phyloP scores from a whole-genome alignment of 2,329 filamentous ascomycete genomes.

The Neobulgaria alba region DNA sequence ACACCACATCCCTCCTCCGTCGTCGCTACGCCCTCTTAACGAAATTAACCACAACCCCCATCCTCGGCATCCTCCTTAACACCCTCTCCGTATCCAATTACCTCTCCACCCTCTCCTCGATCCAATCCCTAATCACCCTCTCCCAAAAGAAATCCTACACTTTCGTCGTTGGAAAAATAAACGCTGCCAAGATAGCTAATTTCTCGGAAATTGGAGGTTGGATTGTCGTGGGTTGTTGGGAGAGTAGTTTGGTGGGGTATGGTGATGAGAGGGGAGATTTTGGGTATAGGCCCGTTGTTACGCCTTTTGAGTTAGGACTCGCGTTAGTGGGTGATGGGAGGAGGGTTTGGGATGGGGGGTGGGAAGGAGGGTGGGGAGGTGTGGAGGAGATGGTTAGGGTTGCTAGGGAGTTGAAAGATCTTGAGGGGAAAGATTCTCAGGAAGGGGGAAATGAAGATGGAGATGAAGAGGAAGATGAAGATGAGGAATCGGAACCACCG shows the following conservation, averaged over 20 bases:
- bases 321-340: slow-evolving; percentile 67
- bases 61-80: slow-evolving; percentile 93
- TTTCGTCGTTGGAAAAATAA: slow-evolving; percentile 93
- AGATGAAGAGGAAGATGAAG: slow-evolving; percentile 31
- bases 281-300: slow-evolving; percentile 84
- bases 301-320: slow-evolving; percentile 84
- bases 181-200: slow-evolving; percentile 91
- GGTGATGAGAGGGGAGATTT: slow-evolving; percentile 61
- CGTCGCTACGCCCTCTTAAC: slow-evolving; percentile 85
- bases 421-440: slow-evolving; percentile 6
- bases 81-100: slow-evolving; percentile 91
- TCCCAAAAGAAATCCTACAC: slow-evolving; percentile 94
- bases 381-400: slow-evolving; percentile 33
- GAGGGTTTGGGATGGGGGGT: slow-evolving; percentile 77
- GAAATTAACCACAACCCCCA: slow-evolving; percentile 66
- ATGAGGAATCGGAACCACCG: slow-evolving; percentile 69
- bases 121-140: slow-evolving; percentile 62
- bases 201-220: slow-evolving; percentile 93
- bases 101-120: slow-evolving; percentile 65
- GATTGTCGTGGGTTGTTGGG: slow-evolving; percentile 98
- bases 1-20: slow-evolving; percentile 52
- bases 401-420: slow-evolving; percentile 5
- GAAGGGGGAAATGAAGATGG: not conserved
- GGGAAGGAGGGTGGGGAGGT: slow-evolving; percentile 78
- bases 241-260: slow-evolving; percentile 76